Evolutionary conservation across 768 basidiomycete genomes (phyloP), one percentile per base, ranked within the genome.

Genomic region (Rhodotorula sphaerocarpa): DNA sequence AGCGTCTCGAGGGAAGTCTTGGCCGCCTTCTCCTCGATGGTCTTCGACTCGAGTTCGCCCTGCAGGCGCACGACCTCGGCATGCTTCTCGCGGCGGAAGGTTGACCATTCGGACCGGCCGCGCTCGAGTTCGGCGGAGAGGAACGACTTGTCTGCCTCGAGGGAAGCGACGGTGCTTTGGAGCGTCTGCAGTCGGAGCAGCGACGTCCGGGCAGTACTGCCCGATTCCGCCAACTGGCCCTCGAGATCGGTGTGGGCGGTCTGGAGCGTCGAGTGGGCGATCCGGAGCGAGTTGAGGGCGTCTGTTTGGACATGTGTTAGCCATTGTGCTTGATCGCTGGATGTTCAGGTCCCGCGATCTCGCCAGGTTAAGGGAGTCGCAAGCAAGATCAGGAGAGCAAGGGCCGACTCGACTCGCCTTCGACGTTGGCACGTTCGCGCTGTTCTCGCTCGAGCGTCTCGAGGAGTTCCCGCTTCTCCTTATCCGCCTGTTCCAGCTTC

Each of bases 401-500:
- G 43, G 6, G 25, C 25, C 9, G 27, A 28, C 27, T 7, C 47
- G 5, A 71, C 80, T 57, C 58, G 90, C 90, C 87, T 64, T 90
- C 86, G 56, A 86, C 82, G 71, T 86, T 82, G 12, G 80, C 72
- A 45, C 80, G 79, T 63, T 91, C 87, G 70, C 87, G 83, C 74
- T 89, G 87, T 65, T 90, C 76, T 56, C 87, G 81, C 74, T 86
- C 90, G 7, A 91, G 82, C 47, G 90, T 86, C 33, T 82, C 83
- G 46, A 92, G 79, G 50, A 95, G 80, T 66, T 92, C 89, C 39
- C 90, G 83, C 76, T 95, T 95, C 79, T 95, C 92, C 57, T 87
- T 81, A 66, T 95, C 89, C 2, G 81, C 81, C 28, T 57, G 28
- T 2, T 61, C 59, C 33, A 91, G 79, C 50, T 92, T 81, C 66